These are phyloP conservation scores for Colletotrichum tamarilloi DNA, from an alignment of 2,329 filamentous ascomycete genomes.

Conservation along the genomic window DNA sequence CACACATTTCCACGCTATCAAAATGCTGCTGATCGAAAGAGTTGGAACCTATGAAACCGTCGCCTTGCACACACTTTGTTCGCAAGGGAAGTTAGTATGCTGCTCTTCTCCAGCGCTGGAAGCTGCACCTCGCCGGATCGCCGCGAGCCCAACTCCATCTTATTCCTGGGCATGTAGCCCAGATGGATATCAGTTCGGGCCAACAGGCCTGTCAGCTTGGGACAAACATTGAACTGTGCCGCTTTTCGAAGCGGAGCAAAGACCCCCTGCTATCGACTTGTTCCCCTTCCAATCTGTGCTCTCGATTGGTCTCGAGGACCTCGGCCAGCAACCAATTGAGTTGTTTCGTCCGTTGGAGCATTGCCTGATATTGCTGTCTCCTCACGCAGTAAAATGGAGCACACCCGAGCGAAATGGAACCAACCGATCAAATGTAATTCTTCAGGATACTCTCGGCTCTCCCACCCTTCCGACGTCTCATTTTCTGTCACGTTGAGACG, in stretches of 20 bases:
- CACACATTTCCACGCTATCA: too few relatives aligned
- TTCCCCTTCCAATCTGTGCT: slow-evolving; percentile 5
- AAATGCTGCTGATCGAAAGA: too few relatives aligned
- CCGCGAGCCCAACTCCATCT: too few relatives aligned
- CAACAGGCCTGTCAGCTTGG: too few relatives aligned
- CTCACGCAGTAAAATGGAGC: neutral
- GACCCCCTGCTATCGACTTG: neutral
- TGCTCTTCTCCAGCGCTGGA: too few relatives aligned
- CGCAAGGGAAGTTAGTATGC: too few relatives aligned
- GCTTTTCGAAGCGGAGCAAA: slow-evolving; percentile 1
- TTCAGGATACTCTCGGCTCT: neutral
- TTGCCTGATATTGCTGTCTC: slow-evolving; percentile 11
- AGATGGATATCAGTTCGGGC: too few relatives aligned
- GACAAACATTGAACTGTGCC: neutral
- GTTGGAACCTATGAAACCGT: too few relatives aligned
- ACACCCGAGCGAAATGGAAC: neutral
- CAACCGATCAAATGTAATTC: neutral
- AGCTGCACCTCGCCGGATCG: too few relatives aligned
- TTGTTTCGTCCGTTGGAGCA: neutral
- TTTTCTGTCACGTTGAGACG: neutral
- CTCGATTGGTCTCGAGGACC: neutral
- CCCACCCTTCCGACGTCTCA: neutral
- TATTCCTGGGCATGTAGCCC: too few relatives aligned
- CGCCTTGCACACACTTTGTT: too few relatives aligned
- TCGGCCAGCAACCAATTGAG: slow-evolving; percentile 7